A percentile compares a stretch with the other conserved stretches of the same genome.
These are phyloP conservation scores for Lonicera japonica DNA, from an alignment of 129 eudicot species.

Conservation along the genomic window DNA sequence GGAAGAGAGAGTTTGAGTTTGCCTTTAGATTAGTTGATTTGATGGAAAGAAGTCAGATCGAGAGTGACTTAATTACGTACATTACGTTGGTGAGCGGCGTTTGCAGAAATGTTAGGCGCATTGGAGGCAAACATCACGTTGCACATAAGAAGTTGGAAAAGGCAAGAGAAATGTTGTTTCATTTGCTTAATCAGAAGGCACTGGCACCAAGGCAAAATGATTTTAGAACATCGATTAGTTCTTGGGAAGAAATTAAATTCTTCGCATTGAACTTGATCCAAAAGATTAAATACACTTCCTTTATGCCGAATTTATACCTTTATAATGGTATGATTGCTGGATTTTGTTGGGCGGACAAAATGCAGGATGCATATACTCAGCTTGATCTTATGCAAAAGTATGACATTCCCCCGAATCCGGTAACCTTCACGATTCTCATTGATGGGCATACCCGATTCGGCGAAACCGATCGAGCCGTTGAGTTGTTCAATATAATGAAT, in stretches of 20 bases:
- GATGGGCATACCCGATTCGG: slow-evolving; percentile 49
- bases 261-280: slow-evolving; percentile 31
- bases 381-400: slow-evolving; percentile 43
- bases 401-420: slow-evolving; percentile 48
- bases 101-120: slow-evolving; percentile 31
- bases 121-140: slow-evolving; percentile 25
- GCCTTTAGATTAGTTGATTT: slow-evolving; percentile 50
- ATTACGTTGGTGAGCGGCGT: slow-evolving; percentile 56
- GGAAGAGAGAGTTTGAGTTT: slow-evolving; percentile 52
- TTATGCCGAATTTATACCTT: slow-evolving; percentile 41
- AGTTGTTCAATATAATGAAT: slow-evolving; percentile 46
- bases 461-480: slow-evolving; percentile 43
- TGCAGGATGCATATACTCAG: slow-evolving; percentile 52
- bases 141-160: slow-evolving; percentile 19
- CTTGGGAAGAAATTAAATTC: slow-evolving; percentile 39
- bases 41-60: slow-evolving; percentile 49
- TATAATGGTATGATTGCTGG: slow-evolving; percentile 52
- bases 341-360: slow-evolving; percentile 41
- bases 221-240: slow-evolving; percentile 21
- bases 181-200: slow-evolving; percentile 31
- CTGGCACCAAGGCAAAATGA: slow-evolving; percentile 10
- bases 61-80: slow-evolving; percentile 44
- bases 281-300: slow-evolving; percentile 17
- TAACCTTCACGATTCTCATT: slow-evolving; percentile 54
- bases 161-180: slow-evolving; percentile 39